A percentile compares a stretch with the other conserved stretches of the same genome.
Evolutionary conservation across 2,329 filamentous ascomycete genomes (phyloP).

Genomic region (Aureobasidium vineae): DNA sequence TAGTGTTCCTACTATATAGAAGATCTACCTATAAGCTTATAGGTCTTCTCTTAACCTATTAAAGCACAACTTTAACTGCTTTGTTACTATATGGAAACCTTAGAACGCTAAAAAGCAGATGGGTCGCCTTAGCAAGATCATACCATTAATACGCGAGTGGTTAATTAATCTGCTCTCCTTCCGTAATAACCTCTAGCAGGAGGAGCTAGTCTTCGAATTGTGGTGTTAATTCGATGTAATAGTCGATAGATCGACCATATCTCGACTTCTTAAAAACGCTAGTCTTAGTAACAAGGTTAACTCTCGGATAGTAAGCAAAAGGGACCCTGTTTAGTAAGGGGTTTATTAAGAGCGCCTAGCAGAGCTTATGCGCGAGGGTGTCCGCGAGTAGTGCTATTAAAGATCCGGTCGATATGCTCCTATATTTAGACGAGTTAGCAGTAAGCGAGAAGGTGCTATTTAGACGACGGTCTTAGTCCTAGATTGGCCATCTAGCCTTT

Average conservation of each 20-base stretch:
- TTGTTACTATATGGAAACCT: background rate
- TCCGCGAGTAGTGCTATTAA: too few relatives aligned
- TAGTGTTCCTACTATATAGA: background rate
- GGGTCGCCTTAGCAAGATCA: background rate
- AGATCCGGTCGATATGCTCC: too few relatives aligned
- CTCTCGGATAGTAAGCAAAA: background rate
- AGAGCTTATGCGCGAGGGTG: background rate
- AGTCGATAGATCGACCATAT: background rate
- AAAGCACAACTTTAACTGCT: background rate
- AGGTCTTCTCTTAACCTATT: background rate
- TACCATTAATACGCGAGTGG: background rate
- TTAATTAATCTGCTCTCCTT: background rate
- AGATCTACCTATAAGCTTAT: background rate
- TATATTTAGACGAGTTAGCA: too few relatives aligned
- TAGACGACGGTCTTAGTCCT: too few relatives aligned
- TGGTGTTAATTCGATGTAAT: constrained; percentile 6
- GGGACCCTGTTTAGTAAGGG: background rate
- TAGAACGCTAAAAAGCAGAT: background rate
- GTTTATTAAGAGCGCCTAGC: background rate
- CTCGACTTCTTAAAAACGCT: background rate
- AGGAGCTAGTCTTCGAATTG: constrained; percentile 2
- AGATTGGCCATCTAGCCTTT: too few relatives aligned
- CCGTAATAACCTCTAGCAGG: constrained; percentile 4
- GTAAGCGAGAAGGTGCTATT: too few relatives aligned
- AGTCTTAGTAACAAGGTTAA: background rate